Evolutionary conservation across 331 rosid genomes (phyloP).

Genomic region (Dryas integrifolia): DNA sequence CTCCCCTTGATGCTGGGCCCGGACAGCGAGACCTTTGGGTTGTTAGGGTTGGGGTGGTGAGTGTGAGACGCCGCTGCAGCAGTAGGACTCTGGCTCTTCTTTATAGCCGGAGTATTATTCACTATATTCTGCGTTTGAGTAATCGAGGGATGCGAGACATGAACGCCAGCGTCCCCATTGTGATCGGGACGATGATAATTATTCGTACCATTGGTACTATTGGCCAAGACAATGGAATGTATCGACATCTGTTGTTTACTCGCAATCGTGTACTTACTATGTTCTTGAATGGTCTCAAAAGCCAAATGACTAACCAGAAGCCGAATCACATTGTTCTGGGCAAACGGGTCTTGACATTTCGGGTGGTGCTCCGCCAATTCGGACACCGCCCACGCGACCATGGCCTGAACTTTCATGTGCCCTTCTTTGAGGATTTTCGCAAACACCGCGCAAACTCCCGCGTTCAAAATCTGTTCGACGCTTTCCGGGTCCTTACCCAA

Average conservation of each 20-base stretch:
- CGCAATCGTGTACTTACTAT: slow-evolving; percentile 52
- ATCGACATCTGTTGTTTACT: slow-evolving; percentile 45
- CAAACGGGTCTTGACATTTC: slow-evolving; percentile 71
- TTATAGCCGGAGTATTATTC: slow-evolving; percentile 36
- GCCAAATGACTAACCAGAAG: slow-evolving; percentile 74
- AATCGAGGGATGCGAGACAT: slow-evolving; percentile 24
- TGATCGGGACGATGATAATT: neutral
- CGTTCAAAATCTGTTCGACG: slow-evolving; percentile 66
- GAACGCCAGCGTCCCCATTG: neutral
- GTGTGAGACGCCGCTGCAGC: neutral
- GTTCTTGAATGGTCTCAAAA: slow-evolving; percentile 75
- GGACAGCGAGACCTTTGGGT: slow-evolving; percentile 22
- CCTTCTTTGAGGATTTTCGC: slow-evolving; percentile 71
- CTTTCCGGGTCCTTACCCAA: slow-evolving; percentile 66
- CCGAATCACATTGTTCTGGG: slow-evolving; percentile 65
- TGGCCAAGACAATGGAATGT: slow-evolving; percentile 52
- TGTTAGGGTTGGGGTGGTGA: neutral
- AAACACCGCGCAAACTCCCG: slow-evolving; percentile 55
- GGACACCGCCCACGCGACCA: slow-evolving; percentile 72
- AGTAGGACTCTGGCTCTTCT: neutral
- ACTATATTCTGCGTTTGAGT: slow-evolving; percentile 44
- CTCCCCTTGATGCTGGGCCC: slow-evolving; percentile 73
- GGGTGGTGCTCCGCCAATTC: slow-evolving; percentile 56
- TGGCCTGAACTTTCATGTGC: slow-evolving; percentile 58
- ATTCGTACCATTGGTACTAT: neutral